These are phyloP conservation scores for Rhizoclosmatium globosum DNA, from an alignment of 192 early-diverging fungal genomes.

Conservation along the genomic window DNA sequence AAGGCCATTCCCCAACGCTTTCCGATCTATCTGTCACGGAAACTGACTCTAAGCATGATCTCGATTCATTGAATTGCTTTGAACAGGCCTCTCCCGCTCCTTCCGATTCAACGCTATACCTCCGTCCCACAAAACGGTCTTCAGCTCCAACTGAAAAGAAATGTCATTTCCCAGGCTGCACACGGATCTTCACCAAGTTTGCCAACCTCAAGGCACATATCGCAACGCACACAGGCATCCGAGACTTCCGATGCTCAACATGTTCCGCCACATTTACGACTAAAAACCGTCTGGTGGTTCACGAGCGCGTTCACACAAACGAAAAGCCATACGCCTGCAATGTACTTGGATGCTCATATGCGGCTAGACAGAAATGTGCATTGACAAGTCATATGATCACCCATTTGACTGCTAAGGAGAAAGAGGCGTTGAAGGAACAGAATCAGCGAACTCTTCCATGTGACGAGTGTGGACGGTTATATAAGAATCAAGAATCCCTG, in stretches of 20 bases:
- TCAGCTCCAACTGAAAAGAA: no score
- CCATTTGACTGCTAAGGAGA: constrained; percentile 1
- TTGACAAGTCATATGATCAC: background rate
- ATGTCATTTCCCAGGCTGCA: background rate
- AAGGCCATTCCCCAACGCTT: no score
- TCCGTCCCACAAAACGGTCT: no score
- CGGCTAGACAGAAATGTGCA: background rate
- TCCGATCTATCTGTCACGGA: no score
- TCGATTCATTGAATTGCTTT: no score
- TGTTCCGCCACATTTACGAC: background rate
- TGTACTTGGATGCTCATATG: background rate
- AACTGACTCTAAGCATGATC: no score
- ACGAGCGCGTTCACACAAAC: background rate
- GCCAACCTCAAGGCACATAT: background rate
- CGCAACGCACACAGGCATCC: background rate
- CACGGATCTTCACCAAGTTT: background rate
- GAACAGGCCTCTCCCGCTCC: no score
- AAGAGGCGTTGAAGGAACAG: background rate
- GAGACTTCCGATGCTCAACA: background rate
- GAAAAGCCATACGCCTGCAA: background rate
- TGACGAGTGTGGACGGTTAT: constrained; percentile 20
- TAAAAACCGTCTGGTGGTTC: background rate
- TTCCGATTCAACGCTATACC: no score
- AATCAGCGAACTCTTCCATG: background rate
- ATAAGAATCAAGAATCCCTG: constrained; percentile 1